These are phyloP conservation scores for Picea sitchensis DNA, from an alignment of 75 land plant species.

Conservation along the genomic window DNA sequence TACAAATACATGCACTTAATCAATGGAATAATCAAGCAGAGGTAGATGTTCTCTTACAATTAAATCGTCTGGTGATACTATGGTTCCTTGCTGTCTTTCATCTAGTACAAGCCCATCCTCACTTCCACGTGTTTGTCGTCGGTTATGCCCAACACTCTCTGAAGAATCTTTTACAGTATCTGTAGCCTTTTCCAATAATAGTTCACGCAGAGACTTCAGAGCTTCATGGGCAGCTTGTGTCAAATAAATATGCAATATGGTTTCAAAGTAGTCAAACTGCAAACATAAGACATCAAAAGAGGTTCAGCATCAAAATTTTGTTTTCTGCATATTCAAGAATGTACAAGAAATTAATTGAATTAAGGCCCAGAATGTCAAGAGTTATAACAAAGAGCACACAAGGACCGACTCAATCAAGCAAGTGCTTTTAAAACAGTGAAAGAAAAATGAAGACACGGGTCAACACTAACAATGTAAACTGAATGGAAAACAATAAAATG, in stretches of 20 bases:
- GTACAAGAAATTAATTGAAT: neutral
- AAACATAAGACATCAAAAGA: slow-evolving; percentile 3
- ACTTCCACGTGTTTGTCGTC: slow-evolving; percentile 69
- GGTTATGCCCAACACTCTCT: slow-evolving; percentile 60
- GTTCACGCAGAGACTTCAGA: slow-evolving; percentile 58
- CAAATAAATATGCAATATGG: slow-evolving; percentile 70
- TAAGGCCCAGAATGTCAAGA: neutral
- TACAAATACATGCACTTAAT: neutral
- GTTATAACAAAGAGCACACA: neutral
- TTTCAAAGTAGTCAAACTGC: slow-evolving; percentile 94
- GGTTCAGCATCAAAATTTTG: neutral
- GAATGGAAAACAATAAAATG: neutral
- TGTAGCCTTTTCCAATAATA: slow-evolving; percentile 75
- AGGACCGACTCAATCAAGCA: neutral
- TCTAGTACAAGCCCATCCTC: slow-evolving; percentile 68
- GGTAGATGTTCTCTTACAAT: slow-evolving; percentile 45
- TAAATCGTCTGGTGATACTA: slow-evolving; percentile 77
- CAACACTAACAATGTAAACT: neutral
- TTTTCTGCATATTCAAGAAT: no score
- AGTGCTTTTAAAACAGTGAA: neutral
- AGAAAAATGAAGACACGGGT: neutral
- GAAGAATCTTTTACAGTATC: slow-evolving; percentile 56
- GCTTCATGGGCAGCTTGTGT: slow-evolving; percentile 75
- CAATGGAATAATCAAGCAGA: neutral
- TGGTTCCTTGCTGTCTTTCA: slow-evolving; percentile 54